Base-by-base conservation (phyloP, 345 rosid species). In the Arabidopsis arenosa region DNA sequence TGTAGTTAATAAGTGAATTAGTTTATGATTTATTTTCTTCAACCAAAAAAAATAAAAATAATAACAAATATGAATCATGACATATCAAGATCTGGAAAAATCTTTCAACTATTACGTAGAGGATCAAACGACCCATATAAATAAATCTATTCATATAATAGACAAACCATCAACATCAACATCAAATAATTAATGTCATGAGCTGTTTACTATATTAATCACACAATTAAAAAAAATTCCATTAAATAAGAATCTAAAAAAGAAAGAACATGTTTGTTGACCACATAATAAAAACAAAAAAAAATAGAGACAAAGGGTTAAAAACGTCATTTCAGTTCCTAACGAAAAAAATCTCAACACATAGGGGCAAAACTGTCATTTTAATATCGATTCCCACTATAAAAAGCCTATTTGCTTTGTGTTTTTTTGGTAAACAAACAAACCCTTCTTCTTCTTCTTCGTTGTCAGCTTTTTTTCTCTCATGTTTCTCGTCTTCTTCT, bases 401-500 rank as follows among this genome's bases (percentile, higher is more conserved):
- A 75, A 59, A 75, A 67, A 11, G 32, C 54, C 36, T 14, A 75
- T 48, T 49, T 7, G 63, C 17, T 10, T 28, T 40, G 21, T 7
- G 36, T 40, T 41, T 28, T 28, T 54, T 4, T 3, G 21, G n/a
- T 26, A 14, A 63, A 23, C 10, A 17, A 55, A 18, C 45, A 0
- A 61, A 37, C 51, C 49, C 17, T 62, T 6, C 43, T 32, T 23
- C 4, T 62, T 6, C 9, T 10, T 66, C 60, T 39, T 32, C 3
- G 12, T 47, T 48, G 21, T 30, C 26, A 4, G 12, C 40, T 28
- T 40, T 28, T 10, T 2, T 14, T 47, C 67, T 70, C 67, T 77
- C 67, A 77, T 77, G 76, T 52, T 58, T 56, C 23, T 65, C 72
- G 3, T 70, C 80, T 30, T 71, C 23, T 64, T 62, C 51, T 62